Evolutionary conservation across 2,329 filamentous ascomycete species (phyloP), one percentile per base, ranked within the genome.

Genomic region (Purpureocillium takamizusanense): DNA sequence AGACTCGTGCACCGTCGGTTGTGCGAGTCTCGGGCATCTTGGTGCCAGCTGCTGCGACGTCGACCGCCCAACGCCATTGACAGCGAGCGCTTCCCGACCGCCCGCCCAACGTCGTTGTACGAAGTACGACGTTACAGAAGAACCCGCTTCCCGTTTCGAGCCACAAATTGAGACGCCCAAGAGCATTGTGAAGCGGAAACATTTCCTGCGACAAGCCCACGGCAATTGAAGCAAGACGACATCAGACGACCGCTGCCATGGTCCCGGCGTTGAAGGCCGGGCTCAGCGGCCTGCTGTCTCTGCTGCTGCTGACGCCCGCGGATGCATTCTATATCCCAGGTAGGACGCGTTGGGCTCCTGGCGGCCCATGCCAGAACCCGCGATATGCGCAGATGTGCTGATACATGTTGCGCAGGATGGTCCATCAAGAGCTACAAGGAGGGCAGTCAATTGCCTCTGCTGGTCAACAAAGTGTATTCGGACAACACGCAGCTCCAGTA

Each of bases 401-500:
- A 51, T 41, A 3, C 10, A 10, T 21, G 29, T 3, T 17, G 30
- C 15, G 7, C 46, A 72, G 87, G 87, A 48, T 92, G 84, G 72
- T 94, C 87, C 6, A 79, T 89, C 54, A 83, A 81, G 55, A 86
- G 78, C 53, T 94, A 94, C 57, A 72, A 72, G 47, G 76, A 88
- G 46, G 75, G 78, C 57, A 83, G 94, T 50, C 69, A 78, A 10
- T 83, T 94, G 30, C 86, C 87, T 1, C 70, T 95, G n/a, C 78
- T 90, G 40, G 84, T 92, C 47, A 94, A 94, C 67, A 94, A 94
- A 60, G 81, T 89, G 51, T 94, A 89, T 61, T 94, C 86, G 39
- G 87, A 94, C 62, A 81, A 85, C 52, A 92, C 85, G 7, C 83
- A 92, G 57, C 68, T 94, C n/a, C 86, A 94, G 59, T 94, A 88